Base-by-base conservation (phyloP, 106 monocot species). In the Dactylorhiza incarnata region DNA sequence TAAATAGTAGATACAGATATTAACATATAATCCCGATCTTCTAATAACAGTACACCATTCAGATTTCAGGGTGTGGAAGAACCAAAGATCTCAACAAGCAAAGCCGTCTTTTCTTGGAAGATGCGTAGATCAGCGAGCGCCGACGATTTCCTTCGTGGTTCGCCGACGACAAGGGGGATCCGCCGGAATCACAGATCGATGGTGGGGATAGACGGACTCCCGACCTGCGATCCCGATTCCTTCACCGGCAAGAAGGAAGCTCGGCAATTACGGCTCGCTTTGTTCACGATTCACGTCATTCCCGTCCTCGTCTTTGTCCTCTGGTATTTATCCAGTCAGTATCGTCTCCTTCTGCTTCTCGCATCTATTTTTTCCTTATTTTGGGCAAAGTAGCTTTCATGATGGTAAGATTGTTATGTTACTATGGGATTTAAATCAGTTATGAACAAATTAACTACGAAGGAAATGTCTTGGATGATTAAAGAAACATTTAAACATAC, bases 231-330 rank as follows among this genome's bases (percentile, higher is more conserved):
- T 65, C 23, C 23, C 6, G 3, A 12, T 10, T 65, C 26, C 24
- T 65, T 63, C 63, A 9, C 19, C 26, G 63, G 63, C 16, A 65
- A 65, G 63, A 65, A 65, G 63, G 63, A 65, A 25, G 63, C 63
- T 10, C 4, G 25, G 22, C 20, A 7, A 20, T 19, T 29, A 10
- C 24, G 26, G 8, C 8, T 63, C 7, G 25, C 63, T 22, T 6
- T 24, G 24, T 7, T 22, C 23, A 63, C 10, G 23, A 10, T 63
- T 62, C 63, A 63, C 63, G 63, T 23, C 19, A 7, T 25, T 24
- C 63, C 26, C 10, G 25, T 65, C 26, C 23, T 65, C 24, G 26
- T 26, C 63, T 24, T 65, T 2, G 63, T 65, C 19, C 63, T 65
- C 10, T 65, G 63, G 22, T 65, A 24, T 9, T 24, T 65, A 22